A percentile compares a stretch with the other conserved stretches of the same genome.
These are phyloP conservation scores for Neonectria coccinea DNA, from an alignment of 2,329 filamentous ascomycete genomes.

Conservation along the genomic window DNA sequence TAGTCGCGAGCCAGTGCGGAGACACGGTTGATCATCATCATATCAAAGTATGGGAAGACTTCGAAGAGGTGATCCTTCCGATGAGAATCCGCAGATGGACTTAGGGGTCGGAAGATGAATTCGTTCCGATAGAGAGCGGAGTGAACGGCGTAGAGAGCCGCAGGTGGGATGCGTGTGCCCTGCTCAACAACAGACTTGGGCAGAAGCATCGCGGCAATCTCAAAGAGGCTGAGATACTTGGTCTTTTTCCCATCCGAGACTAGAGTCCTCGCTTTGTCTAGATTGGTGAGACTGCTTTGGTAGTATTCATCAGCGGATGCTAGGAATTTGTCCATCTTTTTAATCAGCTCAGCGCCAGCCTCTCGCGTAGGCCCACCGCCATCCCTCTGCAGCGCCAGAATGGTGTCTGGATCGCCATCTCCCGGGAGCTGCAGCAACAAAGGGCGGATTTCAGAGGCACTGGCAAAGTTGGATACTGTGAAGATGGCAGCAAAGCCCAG, in stretches of 20 bases:
- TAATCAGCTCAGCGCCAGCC: conserved; percentile 57
- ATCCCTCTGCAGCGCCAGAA: conserved; percentile 47
- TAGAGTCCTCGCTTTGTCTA: conserved; percentile 59
- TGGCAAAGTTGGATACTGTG: conserved; percentile 61
- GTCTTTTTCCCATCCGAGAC: conserved; percentile 54
- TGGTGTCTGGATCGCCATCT: conserved; percentile 45
- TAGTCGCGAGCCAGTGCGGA: conserved; percentile 50
- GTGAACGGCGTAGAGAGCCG: conserved; percentile 77
- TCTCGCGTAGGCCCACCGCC: conserved; percentile 59
- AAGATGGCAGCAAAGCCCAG: conserved; percentile 60
- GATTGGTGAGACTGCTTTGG: conserved; percentile 59
- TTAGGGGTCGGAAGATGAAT: conserved; percentile 67
- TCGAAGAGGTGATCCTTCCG: conserved; percentile 70
- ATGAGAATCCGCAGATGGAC: conserved; percentile 59
- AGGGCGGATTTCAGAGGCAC: conserved; percentile 55
- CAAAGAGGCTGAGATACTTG: conserved; percentile 62
- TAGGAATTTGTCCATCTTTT: conserved; percentile 61
- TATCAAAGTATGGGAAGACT: conserved; percentile 56
- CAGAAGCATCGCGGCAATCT: conserved; percentile 62
- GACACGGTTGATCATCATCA: conserved; percentile 48
- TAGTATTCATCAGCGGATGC: conserved; percentile 58
- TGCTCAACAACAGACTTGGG: conserved; percentile 50
- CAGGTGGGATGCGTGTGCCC: conserved; percentile 55
- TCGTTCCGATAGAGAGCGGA: conserved; percentile 71
- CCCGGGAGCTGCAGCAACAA: conserved; percentile 49